A percentile compares a stretch with the other conserved stretches of the same genome.
phyloP scores from a whole-genome alignment of 108 stramenopile genomes.

The Nitzschia putrida region DNA sequence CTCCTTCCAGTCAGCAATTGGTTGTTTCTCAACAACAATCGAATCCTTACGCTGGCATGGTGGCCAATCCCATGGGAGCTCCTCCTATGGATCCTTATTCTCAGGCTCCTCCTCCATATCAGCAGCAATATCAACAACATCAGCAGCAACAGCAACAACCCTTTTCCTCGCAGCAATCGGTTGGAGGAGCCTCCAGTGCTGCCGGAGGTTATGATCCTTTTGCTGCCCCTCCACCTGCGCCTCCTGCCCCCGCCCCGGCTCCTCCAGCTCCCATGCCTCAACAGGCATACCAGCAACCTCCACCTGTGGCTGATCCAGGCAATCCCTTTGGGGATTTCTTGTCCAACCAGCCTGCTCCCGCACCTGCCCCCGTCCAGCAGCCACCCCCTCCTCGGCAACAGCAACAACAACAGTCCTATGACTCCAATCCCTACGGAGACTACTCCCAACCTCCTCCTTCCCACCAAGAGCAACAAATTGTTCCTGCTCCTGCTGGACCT shows the following conservation, averaged over 20 bases:
- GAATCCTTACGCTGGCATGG: constrained; percentile 38
- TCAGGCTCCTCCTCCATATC: background rate
- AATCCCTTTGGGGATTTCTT: constrained; percentile 26
- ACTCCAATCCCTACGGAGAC: background rate
- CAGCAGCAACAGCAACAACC: constrained; percentile 11
- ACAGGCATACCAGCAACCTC: too few species aligned
- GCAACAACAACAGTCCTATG: constrained; percentile 30
- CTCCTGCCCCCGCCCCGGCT: constrained; percentile 25
- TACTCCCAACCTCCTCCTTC: constrained; percentile 1
- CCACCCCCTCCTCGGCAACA: constrained; percentile 29
- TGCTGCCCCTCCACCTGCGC: constrained; percentile 22
- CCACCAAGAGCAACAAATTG: too few species aligned
- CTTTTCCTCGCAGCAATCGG: background rate
- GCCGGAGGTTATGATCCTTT: constrained; percentile 33
- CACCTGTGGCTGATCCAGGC: constrained; percentile 8
- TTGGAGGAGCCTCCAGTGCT: constrained; percentile 21
- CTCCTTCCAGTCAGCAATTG: constrained; percentile 31
- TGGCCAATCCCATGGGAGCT: constrained; percentile 7
- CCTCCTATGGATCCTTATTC: too few species aligned
- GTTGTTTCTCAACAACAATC: constrained; percentile 45
- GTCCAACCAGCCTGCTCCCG: constrained; percentile 25
- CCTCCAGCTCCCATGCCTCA: constrained; percentile 22
- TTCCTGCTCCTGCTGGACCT: constrained; percentile 12
- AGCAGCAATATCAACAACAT: constrained; percentile 15
- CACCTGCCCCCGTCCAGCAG: constrained; percentile 26